Base-by-base conservation (phyloP, 148 eudicot species). In the Selenicereus undatus region DNA sequence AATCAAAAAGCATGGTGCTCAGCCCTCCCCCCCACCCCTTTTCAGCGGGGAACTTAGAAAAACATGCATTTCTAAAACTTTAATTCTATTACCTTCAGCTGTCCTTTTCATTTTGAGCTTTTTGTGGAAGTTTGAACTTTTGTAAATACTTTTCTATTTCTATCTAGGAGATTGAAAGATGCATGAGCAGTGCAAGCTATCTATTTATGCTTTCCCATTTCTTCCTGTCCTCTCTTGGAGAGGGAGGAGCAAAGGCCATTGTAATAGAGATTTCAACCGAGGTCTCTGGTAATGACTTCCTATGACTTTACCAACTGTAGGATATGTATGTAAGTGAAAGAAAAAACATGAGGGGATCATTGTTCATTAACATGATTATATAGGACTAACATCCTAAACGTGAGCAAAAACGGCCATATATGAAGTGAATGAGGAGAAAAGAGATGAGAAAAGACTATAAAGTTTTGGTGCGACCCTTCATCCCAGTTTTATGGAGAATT, bases 121-220 rank as follows among this genome's bases (percentile, higher is more conserved):
- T 45, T 45, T 10, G 11, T 45, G 50, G 50, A 45, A 7, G 50
- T 45, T 10, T 7, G 8, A 45, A 27, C 5, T 18, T 22, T 27
- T 71, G 5, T 71, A 32, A 10, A 52, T 9, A n/a, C 8, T 13
- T 36, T 74, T 66, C 8, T 3, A 11, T 58, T 39, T 18, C 22
- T 66, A 43, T 54, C 13, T 29, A 69, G 62, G 45, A 30, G 71
- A 83, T 12, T 8, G 30, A 39, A 52, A 36, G 50, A 52, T 51
- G 70, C 35, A 3, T 78, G 78, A 48, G 39, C 73, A 72, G 52
- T 74, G 32, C n/a, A 69, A 18, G 51, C 39, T 62, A 51, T 43
- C 35, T 74, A 10, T 39, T 60, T 26, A 20, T 14, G 71, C 10
- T 70, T 18, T 56, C 62, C 22, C 22, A 20, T 56, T 48, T 52